These are phyloP conservation scores for Acacia crassicarpa DNA, from an alignment of 306 rosid genomes.

Conservation along the genomic window DNA sequence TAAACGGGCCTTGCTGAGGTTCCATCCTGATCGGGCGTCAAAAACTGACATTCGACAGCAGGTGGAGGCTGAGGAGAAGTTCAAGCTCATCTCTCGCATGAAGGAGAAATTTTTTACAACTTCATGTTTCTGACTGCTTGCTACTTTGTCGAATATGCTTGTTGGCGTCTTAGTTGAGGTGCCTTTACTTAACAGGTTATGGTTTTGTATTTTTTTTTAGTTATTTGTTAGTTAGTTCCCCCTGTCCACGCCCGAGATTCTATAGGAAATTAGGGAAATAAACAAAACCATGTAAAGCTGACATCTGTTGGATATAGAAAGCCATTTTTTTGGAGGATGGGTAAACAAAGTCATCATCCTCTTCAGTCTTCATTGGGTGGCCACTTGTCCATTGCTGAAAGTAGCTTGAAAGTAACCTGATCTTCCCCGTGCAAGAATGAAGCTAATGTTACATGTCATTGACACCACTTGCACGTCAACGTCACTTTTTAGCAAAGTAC, in stretches of 20 bases:
- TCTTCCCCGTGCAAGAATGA: too few relatives aligned
- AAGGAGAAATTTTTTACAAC: slow-evolving; percentile 48
- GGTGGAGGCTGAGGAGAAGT: slow-evolving; percentile 93
- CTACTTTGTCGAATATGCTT: background rate
- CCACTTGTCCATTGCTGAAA: too few relatives aligned
- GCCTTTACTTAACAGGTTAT: slow-evolving; percentile 2
- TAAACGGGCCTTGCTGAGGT: slow-evolving; percentile 74
- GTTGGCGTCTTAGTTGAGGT: background rate
- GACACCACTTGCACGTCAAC: background rate
- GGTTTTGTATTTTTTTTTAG: background rate
- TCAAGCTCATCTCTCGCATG: slow-evolving; percentile 77
- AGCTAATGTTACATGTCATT: too few relatives aligned
- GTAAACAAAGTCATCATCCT: slow-evolving; percentile 1
- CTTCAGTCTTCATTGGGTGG: slow-evolving; percentile 1
- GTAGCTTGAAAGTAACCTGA: background rate
- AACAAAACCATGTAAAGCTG: background rate
- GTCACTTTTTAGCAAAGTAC: background rate
- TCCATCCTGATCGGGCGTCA: slow-evolving; percentile 90
- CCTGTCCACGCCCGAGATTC: background rate
- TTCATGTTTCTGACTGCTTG: slow-evolving; percentile 36
- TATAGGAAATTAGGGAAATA: background rate
- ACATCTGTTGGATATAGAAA: background rate
- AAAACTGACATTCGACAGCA: slow-evolving; percentile 67
- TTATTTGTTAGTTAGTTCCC: background rate
- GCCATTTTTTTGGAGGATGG: slow-evolving; percentile 11